Base-by-base conservation (phyloP, 495 filamentous ascomycete genomes). In the Evernia prunastri region DNA sequence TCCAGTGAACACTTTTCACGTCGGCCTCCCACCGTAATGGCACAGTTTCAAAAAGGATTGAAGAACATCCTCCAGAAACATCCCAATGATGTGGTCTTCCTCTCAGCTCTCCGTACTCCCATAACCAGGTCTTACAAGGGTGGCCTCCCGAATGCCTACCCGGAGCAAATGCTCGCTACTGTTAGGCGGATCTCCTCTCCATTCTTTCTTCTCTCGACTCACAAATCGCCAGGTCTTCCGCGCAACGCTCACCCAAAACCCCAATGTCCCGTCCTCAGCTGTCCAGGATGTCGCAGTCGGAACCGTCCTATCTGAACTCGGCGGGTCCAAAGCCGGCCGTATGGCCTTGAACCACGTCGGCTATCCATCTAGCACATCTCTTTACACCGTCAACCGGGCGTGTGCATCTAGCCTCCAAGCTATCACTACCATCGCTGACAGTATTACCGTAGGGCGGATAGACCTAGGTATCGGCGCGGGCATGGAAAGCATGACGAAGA, bases 401-500 rank as follows among this genome's bases (percentile, higher is more conserved):
- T 97, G 92, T 74, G 82, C 86, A 15, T 90, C 86, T 9, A 86
- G 87, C 13, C 80, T 96, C 43, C 85, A 88, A 67, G 83, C 86
- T 43, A 88, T 97, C 65, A 87, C 89, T 6, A 75, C 75, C 37
- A 78, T 94, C 1, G 86, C 88, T 3, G 83, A 88, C 31, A 80
- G 86, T 54, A 94, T 96, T 67, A 81, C 82, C 42, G 79, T 84
- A 0, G 90, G 85, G 1, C 83, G 84, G 64, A 86, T 94, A 62
- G 81, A 86, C 68, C 77, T 89, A n/a, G 92, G 91, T 65, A 84
- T 97, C 59, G 92, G 86, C 42, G 92, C 88, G 27, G 92, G 92
- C 23, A 95, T 93, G 88, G 92, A 96, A 80, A 89, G 85, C 72
- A 96, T 96, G 92, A 95, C 89, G 57, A 76, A 87, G 60, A 96